These are phyloP conservation scores for Phytophthora citrophthora DNA, from an alignment of 352 stramenopile species.

Conservation along the genomic window DNA sequence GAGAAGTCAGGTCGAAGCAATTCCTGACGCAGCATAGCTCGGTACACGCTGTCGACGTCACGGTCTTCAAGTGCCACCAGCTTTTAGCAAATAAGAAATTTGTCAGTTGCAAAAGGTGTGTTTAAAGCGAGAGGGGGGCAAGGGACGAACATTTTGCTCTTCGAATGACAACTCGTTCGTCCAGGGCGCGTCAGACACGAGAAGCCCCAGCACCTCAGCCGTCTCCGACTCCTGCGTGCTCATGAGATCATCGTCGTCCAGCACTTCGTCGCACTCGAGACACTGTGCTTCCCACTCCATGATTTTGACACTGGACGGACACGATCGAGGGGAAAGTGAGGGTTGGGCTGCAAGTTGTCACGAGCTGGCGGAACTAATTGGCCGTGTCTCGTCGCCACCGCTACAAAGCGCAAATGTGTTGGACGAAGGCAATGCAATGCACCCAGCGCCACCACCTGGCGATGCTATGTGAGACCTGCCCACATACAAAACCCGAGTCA, in stretches of 20 bases:
- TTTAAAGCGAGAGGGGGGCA: neutral
- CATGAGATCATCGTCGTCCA: conserved; percentile 68
- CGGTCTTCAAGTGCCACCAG: conserved; percentile 77
- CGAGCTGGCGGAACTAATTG: conserved; percentile 1
- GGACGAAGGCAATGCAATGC: conserved; percentile 36
- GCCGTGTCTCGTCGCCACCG: conserved; percentile 14
- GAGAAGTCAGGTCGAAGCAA: conserved; percentile 72
- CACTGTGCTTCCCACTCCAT: conserved; percentile 72
- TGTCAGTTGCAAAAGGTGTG: neutral
- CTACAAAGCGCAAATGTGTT: conserved; percentile 36
- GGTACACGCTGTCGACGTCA: conserved; percentile 73
- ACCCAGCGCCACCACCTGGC: conserved; percentile 19
- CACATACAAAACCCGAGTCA: conserved; percentile 28
- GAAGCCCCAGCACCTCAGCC: conserved; percentile 14
- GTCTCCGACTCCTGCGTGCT: conserved; percentile 47
- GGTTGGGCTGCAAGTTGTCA: conserved; percentile 5
- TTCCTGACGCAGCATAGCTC: conserved; percentile 81
- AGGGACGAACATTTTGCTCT: conserved; percentile 44
- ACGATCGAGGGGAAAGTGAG: conserved; percentile 6
- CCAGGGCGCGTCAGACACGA: conserved; percentile 27
- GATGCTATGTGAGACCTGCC: conserved; percentile 24
- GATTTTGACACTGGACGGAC: conserved; percentile 2
- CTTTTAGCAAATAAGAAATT: conserved; percentile 32
- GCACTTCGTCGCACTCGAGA: conserved; percentile 84
- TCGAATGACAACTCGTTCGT: conserved; percentile 41